These are phyloP conservation scores for Mucor sp. DNA, from an alignment of 371 early-diverging fungal species.

Conservation along the genomic window DNA sequence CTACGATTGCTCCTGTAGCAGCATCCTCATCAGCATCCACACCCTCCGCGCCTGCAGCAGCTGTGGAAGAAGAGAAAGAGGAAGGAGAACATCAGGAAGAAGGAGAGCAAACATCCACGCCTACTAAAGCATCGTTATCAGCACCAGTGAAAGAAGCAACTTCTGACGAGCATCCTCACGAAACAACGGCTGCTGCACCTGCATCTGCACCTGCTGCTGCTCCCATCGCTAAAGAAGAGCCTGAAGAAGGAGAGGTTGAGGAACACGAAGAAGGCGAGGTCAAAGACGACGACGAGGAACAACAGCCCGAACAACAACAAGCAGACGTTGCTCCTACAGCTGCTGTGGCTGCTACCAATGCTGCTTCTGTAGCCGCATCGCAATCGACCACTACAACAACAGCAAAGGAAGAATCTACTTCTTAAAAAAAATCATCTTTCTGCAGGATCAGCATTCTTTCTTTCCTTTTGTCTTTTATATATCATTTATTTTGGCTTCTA, in stretches of 20 bases:
- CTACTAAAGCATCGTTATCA: background rate
- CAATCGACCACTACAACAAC: slow-evolving; percentile 2
- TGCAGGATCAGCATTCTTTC: background rate
- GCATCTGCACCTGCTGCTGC: background rate
- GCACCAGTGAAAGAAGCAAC: background rate
- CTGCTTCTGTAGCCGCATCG: slow-evolving; percentile 12
- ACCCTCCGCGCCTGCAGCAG: background rate
- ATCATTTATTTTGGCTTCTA: background rate
- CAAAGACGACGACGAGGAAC: slow-evolving; percentile 18
- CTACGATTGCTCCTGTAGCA: background rate
- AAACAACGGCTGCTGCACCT: background rate
- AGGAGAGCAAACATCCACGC: background rate
- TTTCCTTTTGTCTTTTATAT: background rate
- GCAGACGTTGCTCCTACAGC: slow-evolving; percentile 9
- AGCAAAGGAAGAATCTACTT: background rate
- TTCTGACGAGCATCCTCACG: background rate
- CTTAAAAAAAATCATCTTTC: background rate
- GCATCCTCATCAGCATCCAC: background rate
- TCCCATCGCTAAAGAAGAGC: slow-evolving; percentile 2
- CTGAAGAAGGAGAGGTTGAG: slow-evolving; percentile 15
- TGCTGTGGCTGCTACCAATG: slow-evolving; percentile 16
- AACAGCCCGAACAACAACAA: background rate
- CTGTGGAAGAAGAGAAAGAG: slow-evolving; percentile 6
- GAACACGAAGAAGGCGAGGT: slow-evolving; percentile 27
- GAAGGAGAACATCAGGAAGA: slow-evolving; percentile 11